Evolutionary conservation across 2,329 filamentous ascomycete genomes (phyloP).

Genomic region (Diaporthe eres): DNA sequence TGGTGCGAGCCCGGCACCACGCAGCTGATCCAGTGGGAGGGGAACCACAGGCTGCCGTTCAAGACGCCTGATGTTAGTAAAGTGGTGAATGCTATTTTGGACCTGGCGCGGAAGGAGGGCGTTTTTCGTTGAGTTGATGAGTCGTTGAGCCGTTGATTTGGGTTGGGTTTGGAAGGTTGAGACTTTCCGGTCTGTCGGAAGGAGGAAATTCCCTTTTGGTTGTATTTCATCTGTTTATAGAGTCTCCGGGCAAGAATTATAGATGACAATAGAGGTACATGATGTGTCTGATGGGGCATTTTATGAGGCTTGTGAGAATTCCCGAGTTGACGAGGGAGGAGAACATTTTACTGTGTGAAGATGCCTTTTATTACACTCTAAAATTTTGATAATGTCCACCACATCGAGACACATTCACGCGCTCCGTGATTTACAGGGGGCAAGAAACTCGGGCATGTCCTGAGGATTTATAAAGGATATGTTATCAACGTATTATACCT

Average conservation of each 20-base stretch:
- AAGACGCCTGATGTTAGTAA: slow-evolving; percentile 75
- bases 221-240: not conserved
- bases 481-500: not conserved
- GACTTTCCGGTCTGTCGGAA: not conserved
- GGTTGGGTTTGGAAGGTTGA: not conserved
- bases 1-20: slow-evolving; percentile 71
- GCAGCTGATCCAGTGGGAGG: slow-evolving; percentile 79
- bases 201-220: not conserved
- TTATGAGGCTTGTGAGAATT: not conserved
- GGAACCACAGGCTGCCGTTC: slow-evolving; percentile 78
- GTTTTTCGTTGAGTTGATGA: not conserved
- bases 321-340: not conserved
- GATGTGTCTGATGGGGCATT: not conserved
- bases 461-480: too few species aligned
- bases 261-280: slow-evolving; percentile 3
- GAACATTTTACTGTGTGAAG: too few species aligned
- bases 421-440: not conserved
- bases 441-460: too few species aligned
- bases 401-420: not conserved
- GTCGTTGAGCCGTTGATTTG: not conserved
- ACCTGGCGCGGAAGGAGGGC: slow-evolving; percentile 3
- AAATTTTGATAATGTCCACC: too few species aligned
- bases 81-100: slow-evolving; percentile 57
- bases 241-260: not conserved
- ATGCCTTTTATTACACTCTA: too few species aligned